Evolutionary conservation across 495 filamentous ascomycete genomes (phyloP), one percentile per base, ranked within the genome.

Genomic region (Xylaria cubensis): DNA sequence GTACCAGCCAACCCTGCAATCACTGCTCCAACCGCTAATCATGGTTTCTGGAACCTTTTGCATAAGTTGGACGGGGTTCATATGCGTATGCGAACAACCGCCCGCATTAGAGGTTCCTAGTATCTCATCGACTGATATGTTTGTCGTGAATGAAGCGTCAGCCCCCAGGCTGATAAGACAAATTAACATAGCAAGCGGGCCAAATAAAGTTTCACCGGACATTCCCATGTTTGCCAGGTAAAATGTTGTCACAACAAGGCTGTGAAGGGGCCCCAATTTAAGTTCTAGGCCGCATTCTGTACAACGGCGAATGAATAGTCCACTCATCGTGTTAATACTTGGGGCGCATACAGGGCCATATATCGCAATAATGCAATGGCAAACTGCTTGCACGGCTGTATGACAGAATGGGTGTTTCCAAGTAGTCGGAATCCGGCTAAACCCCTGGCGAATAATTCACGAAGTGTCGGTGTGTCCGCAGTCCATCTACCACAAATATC

Each of bases 341-440:
- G 61, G 61, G 4, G 36, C n/a, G 7, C 10, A 34, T 26, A n/a
- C 10, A 42, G 10, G 4, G 9, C 7, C n/a, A 26, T 42, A 63
- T 3, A 63, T 64, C 19, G 51, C 73, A 48, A 74, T 73, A 34
- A 83, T 76, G 51, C 72, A 80, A 75, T 83, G 77, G 26, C 75
- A 78, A 24, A 82, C 73, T 3, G 74, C 73, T 66, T 83, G 81
- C 15, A 73, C 74, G 2, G 82, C 76, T 0, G 81, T 82, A 67
- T 84, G 82, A 66, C 82, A 84, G 67, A 84, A 83, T 56, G 76
- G 75, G 62, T 83, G 81, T 67, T 83, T 83, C 81, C 80, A 82
- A 34, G 65, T 41, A n/a, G 72, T 69, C 0, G 82, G 80, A 65
- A 83, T 77, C 4, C 67, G 26, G 7, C 77, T 71, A 44, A 12